Base-by-base conservation (phyloP, 306 rosid species). In the Sophora flavescens region DNA sequence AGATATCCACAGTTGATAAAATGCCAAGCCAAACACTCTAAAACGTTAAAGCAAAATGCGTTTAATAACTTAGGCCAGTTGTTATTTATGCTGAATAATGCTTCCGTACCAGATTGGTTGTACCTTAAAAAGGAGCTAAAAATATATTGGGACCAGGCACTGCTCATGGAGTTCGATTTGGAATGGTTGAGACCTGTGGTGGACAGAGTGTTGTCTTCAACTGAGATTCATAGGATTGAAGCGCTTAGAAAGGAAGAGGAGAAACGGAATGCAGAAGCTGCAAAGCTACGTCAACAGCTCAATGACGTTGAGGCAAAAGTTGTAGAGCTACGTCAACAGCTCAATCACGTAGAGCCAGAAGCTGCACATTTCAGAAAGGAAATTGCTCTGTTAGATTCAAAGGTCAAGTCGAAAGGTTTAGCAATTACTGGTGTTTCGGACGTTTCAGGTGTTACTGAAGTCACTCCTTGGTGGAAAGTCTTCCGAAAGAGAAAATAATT, bases 131-230 rank as follows among this genome's bases (percentile, higher is more conserved):
- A 42, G 15, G 54, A 65, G 7, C 53, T 65, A 2, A 7, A 41
- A 18, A 11, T 42, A 4, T 65, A 1, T 26, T 65, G 71, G 71
- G 53, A 65, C 35, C 52, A 16, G 10, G 8, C 6, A 4, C 11
- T 17, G 16, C 8, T 11, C 16, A 18, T 65, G 38, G 16, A 44
- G 3, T 65, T 65, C 10, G 71, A 65, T 18, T 65, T 65, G 5
- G 54, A 42, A 42, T 65, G 71, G 71, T 18, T 65, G 35, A 42
- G 16, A 18, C 71, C 54, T 44, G 6, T 5, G 12, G 53, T 65
- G 50, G 71, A 65, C 6, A 3, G 42, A 60, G 65, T 30, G 41
- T 12, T 60, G 7, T 60, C 65, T 60, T 60, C 44, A 0, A 12
- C 42, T 14, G 42, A 12, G 41, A 30, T 32, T 12, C 18, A 15